Percentiles rank a stretch among this genome's conserved stretches.
Conservation (phyloP, 345 rosid genomes). For the Eucalyptus sp. region DNA sequence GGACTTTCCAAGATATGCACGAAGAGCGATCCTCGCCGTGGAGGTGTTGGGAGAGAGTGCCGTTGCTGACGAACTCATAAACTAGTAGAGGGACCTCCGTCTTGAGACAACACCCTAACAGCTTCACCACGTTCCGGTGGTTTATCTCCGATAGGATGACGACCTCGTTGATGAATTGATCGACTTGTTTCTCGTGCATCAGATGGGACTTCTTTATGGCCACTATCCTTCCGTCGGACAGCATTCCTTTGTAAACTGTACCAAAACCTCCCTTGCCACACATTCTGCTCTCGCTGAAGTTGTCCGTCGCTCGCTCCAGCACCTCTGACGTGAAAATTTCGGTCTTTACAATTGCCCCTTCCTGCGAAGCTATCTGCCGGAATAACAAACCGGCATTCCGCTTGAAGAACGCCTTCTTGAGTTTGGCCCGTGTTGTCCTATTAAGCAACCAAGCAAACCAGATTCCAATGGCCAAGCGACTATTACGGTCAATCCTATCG, state of each 20-base stretch:
- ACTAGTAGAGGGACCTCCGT: slow-evolving; percentile 2
- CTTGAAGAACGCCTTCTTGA: neutral
- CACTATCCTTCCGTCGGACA: neutral
- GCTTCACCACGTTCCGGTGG: slow-evolving; percentile 8
- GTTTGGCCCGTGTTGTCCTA: neutral
- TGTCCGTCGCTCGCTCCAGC: slow-evolving; percentile 3
- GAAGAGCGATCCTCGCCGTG: neutral
- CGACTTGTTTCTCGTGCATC: slow-evolving; percentile 2
- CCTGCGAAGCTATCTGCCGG: neutral
- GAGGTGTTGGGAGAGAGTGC: neutral
- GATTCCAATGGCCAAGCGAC: neutral
- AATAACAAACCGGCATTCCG: slow-evolving; percentile 5
- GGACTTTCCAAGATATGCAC: slow-evolving; percentile 1
- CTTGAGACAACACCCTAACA: slow-evolving; percentile 1
- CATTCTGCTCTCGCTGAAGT: slow-evolving; percentile 1
- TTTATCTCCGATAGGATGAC: slow-evolving; percentile 3
- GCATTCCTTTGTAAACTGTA: slow-evolving; percentile 9
- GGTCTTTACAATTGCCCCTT: neutral
- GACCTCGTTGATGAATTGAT: slow-evolving; percentile 7
- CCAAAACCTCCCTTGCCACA: slow-evolving; percentile 3
- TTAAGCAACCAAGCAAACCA: neutral
- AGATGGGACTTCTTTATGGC: slow-evolving; percentile 1
- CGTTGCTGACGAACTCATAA: slow-evolving; percentile 5
- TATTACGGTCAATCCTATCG: neutral
- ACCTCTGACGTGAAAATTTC: neutral